phyloP scores from a whole-genome alignment of 257 asterid species.

The Penstemon eatonii region DNA sequence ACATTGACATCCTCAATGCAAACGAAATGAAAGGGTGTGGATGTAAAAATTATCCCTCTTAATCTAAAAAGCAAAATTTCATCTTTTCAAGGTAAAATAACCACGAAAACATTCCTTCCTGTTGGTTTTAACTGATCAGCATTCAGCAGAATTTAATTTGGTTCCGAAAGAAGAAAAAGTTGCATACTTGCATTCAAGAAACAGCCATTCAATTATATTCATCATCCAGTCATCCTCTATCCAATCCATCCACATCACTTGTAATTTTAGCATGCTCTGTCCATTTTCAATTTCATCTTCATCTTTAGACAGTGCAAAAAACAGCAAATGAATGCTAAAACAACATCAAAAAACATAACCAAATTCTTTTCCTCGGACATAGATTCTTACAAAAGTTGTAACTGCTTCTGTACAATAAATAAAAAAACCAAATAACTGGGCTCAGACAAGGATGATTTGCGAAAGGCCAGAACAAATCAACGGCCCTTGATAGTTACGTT shows the following conservation, averaged over 20 bases:
- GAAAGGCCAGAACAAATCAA: slow-evolving; percentile 15
- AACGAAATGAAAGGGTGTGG: no score
- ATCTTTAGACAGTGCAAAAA: background rate
- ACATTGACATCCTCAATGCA: no score
- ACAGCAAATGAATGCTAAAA: background rate
- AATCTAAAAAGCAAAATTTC: no score
- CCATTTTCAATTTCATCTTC: background rate
- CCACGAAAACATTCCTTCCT: no score
- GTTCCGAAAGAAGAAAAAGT: no score
- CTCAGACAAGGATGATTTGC: background rate
- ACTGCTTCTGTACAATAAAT: slow-evolving; percentile 1
- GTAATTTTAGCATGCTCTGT: background rate
- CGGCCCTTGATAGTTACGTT: background rate
- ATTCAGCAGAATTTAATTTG: no score
- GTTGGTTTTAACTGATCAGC: no score
- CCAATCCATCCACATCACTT: no score
- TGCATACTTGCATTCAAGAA: background rate
- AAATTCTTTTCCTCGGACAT: background rate
- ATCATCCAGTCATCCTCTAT: background rate
- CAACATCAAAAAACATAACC: background rate
- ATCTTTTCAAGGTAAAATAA: no score
- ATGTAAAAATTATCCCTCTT: no score
- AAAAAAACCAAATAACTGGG: slow-evolving; percentile 11
- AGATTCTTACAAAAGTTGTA: background rate
- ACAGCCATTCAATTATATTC: background rate